Evolutionary conservation across 768 basidiomycete species (phyloP), one percentile per base, ranked within the genome.

Genomic region (Daedaleopsis nitida): DNA sequence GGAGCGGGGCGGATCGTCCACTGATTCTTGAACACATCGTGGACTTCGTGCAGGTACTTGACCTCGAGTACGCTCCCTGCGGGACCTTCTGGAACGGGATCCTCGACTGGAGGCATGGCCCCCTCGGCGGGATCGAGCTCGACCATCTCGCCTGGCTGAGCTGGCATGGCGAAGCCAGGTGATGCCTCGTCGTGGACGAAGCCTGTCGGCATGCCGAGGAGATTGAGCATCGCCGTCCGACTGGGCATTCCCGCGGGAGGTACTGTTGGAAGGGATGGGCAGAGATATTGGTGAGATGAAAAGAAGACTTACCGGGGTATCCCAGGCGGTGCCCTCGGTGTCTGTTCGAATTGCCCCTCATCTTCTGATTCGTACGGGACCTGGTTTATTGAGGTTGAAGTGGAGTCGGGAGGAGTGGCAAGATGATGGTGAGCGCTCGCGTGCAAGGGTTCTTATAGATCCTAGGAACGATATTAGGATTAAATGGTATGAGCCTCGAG

Each of bases 1-100:
- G 69, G 69, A 23, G 68, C 69, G 2, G 71, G 68, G 47, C 66
- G 68, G 47, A 69, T 48, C 34, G 55, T 66, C 65, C 67, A 68
- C 43, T 67, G 57, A 24, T 66, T 65, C 34, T 67, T 68, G 17
- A 65, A 54, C 17, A 44, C 3, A 44, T 70, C 67, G 19, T 66
- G 60, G 5, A 68, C 53, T 44, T 70, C 70, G 51, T 71, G 65
- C 7, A 72, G 58, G 44, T 63, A 66, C 35, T 66, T 68, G 23
- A 71, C 59, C 51, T 70, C 67, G 11, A 72, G 66, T 0, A 71
- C 54, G 19, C 66, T 66, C 5, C 71, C 71, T 4, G 66, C 52
- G 2, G 59, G 64, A 0, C 58, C 68, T 16, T 61, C 62, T 8
- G 66, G 63, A 0, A 68, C 44, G 10, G 52, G 48, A 21, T 67